Conservation (phyloP, 176 grass and related monocot species). For the Carex cristatella region DNA sequence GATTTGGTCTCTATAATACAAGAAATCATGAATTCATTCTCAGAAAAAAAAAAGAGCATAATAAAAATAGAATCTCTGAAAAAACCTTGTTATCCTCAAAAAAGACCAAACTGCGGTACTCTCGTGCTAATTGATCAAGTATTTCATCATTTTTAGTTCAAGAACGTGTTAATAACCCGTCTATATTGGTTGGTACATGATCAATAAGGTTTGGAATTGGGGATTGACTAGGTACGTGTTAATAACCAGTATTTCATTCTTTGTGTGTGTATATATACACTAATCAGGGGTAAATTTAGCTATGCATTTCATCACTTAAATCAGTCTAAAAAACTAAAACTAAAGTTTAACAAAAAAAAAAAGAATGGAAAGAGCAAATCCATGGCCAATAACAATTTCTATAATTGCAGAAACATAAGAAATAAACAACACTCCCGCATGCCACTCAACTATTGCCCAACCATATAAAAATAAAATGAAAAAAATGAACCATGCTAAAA, state of each 20-base stretch:
- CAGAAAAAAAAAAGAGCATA: too few relatives aligned
- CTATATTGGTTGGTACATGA: too few relatives aligned
- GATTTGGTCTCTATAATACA: too few relatives aligned
- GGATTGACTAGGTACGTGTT: neutral
- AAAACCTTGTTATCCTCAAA: too few relatives aligned
- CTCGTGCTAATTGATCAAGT: too few relatives aligned
- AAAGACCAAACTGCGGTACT: too few relatives aligned
- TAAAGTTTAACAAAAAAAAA: neutral
- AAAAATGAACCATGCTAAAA: constrained; percentile 13
- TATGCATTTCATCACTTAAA: neutral
- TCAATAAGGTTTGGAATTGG: too few relatives aligned
- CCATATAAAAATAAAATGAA: constrained; percentile 5
- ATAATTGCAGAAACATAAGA: constrained; percentile 5
- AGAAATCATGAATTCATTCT: too few relatives aligned
- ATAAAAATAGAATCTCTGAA: too few relatives aligned
- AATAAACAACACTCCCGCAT: constrained; percentile 1
- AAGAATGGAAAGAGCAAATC: neutral
- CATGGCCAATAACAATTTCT: constrained; percentile 6
- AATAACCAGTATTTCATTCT: too few relatives aligned
- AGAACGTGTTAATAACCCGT: too few relatives aligned
- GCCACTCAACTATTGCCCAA: neutral
- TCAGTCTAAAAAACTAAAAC: constrained; percentile 14
- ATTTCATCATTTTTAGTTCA: too few relatives aligned
- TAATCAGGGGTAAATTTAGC: neutral
- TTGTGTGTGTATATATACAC: neutral